Evolutionary conservation across 2,329 filamentous ascomycete genomes (phyloP), one percentile per base, ranked within the genome.

Genomic region (Cladosporium oxysporum): DNA sequence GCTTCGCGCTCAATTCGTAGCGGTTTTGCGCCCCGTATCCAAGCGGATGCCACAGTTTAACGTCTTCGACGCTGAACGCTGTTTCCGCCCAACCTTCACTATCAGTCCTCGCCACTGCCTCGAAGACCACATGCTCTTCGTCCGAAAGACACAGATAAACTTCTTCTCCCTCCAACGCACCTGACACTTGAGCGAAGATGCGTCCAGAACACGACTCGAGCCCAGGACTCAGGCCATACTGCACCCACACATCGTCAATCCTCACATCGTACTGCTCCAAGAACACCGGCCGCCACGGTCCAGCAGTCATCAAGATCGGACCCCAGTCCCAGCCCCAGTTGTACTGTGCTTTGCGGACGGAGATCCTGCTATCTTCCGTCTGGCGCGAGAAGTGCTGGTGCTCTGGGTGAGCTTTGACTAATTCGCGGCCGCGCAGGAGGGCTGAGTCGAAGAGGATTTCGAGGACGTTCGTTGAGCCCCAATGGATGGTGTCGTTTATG

Each of bases 221-320:
- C 26, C 29, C 50, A 53, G 10, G 3, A n/a, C 26, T 28, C 14
- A 31, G 3, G 4, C n/a, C 79, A 23, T 87, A 85, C 49, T 88
- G 84, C 59, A 88, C 83, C 69, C 86, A 84, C 3, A 94, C 78
- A 69, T 93, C 90, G 0, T 83, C 78, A 11, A 94, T 80, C 1
- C 88, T 83, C 4, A 88, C 84, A 21, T 87, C 81, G 74, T 90
- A 93, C 1, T 90, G 82, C 72, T 94, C 91, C 5, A 94, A 83
- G 62, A 85, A 84, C 37, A 94, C 84, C 5, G 90, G 87, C 67
- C 90, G 83, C 91, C 91, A 95, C 16, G 81, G 80, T 12, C 82
- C 81, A 66, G 80, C 81, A 7, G 81, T 81, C 67, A 79, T 81
- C 49, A 83, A 73, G 5, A 82, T 77, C 21, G 82, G 82, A 29